These are phyloP conservation scores for Astragalus glycyphyllos DNA, from an alignment of 306 rosid genomes.

Conservation along the genomic window DNA sequence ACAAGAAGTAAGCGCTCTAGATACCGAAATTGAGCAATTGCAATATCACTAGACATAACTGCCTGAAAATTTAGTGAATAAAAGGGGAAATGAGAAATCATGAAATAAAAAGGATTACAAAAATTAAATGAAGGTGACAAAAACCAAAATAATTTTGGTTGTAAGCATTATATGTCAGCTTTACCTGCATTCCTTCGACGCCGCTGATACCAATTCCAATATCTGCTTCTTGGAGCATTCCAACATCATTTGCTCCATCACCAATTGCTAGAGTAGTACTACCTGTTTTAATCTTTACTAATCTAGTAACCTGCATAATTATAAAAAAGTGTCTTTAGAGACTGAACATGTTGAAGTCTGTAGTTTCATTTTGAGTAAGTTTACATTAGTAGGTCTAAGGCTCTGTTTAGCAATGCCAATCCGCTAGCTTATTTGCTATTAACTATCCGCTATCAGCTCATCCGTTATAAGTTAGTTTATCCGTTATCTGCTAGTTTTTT, in stretches of 20 bases:
- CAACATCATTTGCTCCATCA: constrained; percentile 98
- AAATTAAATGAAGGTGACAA: background rate
- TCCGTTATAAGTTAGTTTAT: too few species aligned
- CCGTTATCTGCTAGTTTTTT: too few species aligned
- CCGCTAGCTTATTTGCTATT: too few species aligned
- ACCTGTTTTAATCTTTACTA: constrained; percentile 80
- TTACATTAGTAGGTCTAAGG: too few species aligned
- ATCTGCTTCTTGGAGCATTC: constrained; percentile 99
- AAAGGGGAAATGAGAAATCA: constrained; percentile 16
- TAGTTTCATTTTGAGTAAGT: too few species aligned
- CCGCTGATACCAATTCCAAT: constrained; percentile 94
- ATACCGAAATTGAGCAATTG: constrained; percentile 89
- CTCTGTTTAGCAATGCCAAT: too few species aligned
- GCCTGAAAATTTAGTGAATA: constrained; percentile 67
- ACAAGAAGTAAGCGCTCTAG: constrained; percentile 90
- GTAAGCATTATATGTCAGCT: constrained; percentile 13
- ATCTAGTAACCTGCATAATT: constrained; percentile 70
- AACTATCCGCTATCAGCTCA: too few species aligned
- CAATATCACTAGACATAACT: constrained; percentile 93
- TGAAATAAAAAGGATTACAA: constrained; percentile 3
- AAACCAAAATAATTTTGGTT: background rate
- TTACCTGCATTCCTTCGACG: constrained; percentile 99
- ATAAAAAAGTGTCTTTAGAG: constrained; percentile 25
- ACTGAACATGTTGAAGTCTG: too few species aligned
- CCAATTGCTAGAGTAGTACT: constrained; percentile 87